Conservation (phyloP, 768 basidiomycete species). For the Xerocomus spinulosus region DNA sequence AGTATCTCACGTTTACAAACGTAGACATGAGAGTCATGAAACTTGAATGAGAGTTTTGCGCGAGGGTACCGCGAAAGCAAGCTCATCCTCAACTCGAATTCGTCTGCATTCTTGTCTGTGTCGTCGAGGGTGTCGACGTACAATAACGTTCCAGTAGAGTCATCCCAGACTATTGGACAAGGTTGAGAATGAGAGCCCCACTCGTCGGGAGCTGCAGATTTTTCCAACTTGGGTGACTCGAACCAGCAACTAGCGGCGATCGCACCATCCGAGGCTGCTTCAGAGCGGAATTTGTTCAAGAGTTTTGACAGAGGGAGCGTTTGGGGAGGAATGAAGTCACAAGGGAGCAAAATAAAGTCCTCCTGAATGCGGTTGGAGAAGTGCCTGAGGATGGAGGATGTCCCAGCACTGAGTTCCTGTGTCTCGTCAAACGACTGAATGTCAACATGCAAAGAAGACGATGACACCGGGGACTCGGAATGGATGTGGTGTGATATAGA, state of each 20-base stretch:
- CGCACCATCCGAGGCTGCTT: constrained; percentile 57
- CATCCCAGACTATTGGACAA: constrained; percentile 65
- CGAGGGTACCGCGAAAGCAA: constrained; percentile 76
- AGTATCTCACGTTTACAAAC: constrained; percentile 75
- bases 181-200: constrained; percentile 51
- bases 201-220: constrained; percentile 55
- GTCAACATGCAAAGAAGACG: constrained; percentile 66
- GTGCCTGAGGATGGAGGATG: constrained; percentile 70
- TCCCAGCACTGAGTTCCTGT: constrained; percentile 59
- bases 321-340: constrained; percentile 82
- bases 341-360: constrained; percentile 88
- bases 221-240: constrained; percentile 46
- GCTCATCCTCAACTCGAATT: constrained; percentile 71
- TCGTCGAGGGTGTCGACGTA: constrained; percentile 71
- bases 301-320: constrained; percentile 63
- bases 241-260: constrained; percentile 70
- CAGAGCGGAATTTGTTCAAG: constrained; percentile 78
- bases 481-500: constrained; percentile 81
- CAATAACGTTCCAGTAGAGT: constrained; percentile 58
- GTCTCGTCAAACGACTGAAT: constrained; percentile 79
- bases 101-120: constrained; percentile 61
- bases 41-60: constrained; percentile 57
- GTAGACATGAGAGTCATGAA: constrained; percentile 89
- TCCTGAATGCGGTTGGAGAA: constrained; percentile 71
- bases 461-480: constrained; percentile 61